phyloP scores from a whole-genome alignment of 1,284 basidiomycete species.

The Taiwanofungus camphoratus region DNA sequence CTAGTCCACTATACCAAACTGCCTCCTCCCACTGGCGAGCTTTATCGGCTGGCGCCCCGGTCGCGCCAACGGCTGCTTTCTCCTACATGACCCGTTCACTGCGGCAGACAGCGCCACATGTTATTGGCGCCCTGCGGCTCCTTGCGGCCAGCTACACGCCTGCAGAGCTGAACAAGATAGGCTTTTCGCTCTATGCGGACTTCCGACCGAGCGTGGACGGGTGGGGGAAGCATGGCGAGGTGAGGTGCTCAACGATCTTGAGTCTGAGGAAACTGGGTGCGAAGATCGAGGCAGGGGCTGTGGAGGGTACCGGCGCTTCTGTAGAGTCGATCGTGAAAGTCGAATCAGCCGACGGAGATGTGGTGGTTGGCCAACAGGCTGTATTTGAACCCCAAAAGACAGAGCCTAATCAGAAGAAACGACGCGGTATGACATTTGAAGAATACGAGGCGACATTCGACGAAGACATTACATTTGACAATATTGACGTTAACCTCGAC shows the following conservation, averaged over 20 bases:
- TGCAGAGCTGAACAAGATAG: constrained; percentile 62
- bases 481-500: constrained; percentile 34
- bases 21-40: constrained; percentile 71
- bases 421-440: constrained; percentile 35
- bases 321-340: constrained; percentile 17
- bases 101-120: constrained; percentile 65
- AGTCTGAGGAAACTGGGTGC: constrained; percentile 37
- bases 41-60: constrained; percentile 67
- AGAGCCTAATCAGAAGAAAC: constrained; percentile 33
- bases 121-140: constrained; percentile 78
- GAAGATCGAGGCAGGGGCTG: not conserved
- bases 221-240: constrained; percentile 71
- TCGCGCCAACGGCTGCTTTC: constrained; percentile 69
- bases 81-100: constrained; percentile 80
- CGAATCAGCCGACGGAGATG: constrained; percentile 11
- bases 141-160: constrained; percentile 66
- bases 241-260: constrained; percentile 59
- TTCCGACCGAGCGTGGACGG: constrained; percentile 68
- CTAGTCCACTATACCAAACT: constrained; percentile 76
- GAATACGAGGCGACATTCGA: constrained; percentile 50
- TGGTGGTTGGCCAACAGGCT: no score
- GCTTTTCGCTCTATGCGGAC: constrained; percentile 69
- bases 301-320: not conserved
- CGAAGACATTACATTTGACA: constrained; percentile 38
- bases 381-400: no score